Percentiles rank a stretch among this genome's conserved stretches.
phyloP scores from a whole-genome alignment of 768 basidiomycete genomes.

The Mycena filopes region DNA sequence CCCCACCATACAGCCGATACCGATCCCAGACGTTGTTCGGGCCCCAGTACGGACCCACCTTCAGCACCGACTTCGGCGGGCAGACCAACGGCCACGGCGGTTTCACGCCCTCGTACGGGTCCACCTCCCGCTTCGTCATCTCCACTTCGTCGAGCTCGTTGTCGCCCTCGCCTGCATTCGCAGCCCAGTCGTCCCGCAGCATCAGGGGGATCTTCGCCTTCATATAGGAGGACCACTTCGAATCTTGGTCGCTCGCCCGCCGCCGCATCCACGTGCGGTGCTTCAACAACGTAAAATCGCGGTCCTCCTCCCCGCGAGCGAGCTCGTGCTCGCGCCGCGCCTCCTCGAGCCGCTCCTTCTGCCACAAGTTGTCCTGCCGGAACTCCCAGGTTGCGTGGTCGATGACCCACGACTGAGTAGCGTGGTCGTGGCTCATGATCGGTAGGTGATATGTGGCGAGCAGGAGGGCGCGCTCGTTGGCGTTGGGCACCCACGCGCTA shows the following conservation, averaged over 20 bases:
- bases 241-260: neutral
- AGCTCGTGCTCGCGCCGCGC: too few species aligned
- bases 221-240: neutral
- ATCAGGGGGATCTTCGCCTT: neutral
- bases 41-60: slow-evolving; percentile 23
- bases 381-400: neutral
- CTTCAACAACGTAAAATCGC: neutral
- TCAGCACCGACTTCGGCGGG: too few species aligned
- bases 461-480: neutral
- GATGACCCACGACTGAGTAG: neutral
- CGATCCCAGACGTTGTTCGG: slow-evolving; percentile 20
- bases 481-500: slow-evolving; percentile 6
- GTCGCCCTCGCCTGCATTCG: neutral
- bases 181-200: neutral
- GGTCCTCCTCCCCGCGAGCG: neutral
- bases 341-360: neutral
- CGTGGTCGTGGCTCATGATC: neutral
- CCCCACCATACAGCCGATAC: slow-evolving; percentile 3
- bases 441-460: too few species aligned
- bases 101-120: neutral
- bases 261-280: slow-evolving; percentile 17
- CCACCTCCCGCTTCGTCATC: neutral
- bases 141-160: neutral
- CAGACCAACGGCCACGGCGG: slow-evolving; percentile 1
- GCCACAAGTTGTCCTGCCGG: slow-evolving; percentile 14